phyloP scores from a whole-genome alignment of 768 basidiomycete genomes.

The Hericium alpestre region DNA sequence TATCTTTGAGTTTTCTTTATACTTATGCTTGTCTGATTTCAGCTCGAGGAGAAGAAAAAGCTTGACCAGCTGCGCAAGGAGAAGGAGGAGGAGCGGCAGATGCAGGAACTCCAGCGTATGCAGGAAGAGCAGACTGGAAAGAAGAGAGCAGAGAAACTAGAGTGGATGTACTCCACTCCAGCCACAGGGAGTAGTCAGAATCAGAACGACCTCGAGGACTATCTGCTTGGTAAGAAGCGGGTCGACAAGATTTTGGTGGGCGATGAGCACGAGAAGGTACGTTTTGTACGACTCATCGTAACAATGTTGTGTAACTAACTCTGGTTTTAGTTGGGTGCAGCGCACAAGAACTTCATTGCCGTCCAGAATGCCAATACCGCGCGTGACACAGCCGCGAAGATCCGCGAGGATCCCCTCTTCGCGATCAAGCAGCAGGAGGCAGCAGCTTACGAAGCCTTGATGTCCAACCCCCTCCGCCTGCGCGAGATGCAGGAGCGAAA shows the following conservation, averaged over 20 bases:
- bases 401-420: constrained; percentile 93
- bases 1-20: neutral
- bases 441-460: constrained; percentile 75
- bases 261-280: constrained; percentile 83
- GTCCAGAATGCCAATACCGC: constrained; percentile 86
- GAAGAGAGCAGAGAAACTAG: constrained; percentile 87
- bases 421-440: constrained; percentile 98
- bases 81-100: constrained; percentile 92
- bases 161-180: constrained; percentile 99
- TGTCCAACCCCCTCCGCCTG: constrained; percentile 78
- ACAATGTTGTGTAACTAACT: constrained; percentile 7
- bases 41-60: constrained; percentile 99
- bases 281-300: constrained; percentile 10
- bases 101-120: constrained; percentile 90
- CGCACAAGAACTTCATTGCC: constrained; percentile 89
- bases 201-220: constrained; percentile 89
- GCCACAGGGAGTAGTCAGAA: constrained; percentile 82
- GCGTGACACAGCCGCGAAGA: constrained; percentile 85
- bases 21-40: constrained; percentile 3
- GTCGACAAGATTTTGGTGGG: constrained; percentile 92
- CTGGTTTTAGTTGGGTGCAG: constrained; percentile 55
- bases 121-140: constrained; percentile 94
- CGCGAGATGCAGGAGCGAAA: constrained; percentile 72
- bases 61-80: constrained; percentile 94
- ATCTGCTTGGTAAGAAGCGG: constrained; percentile 92